Conservation (phyloP, 2,329 filamentous ascomycete genomes). For the Fusarium aywerte region DNA sequence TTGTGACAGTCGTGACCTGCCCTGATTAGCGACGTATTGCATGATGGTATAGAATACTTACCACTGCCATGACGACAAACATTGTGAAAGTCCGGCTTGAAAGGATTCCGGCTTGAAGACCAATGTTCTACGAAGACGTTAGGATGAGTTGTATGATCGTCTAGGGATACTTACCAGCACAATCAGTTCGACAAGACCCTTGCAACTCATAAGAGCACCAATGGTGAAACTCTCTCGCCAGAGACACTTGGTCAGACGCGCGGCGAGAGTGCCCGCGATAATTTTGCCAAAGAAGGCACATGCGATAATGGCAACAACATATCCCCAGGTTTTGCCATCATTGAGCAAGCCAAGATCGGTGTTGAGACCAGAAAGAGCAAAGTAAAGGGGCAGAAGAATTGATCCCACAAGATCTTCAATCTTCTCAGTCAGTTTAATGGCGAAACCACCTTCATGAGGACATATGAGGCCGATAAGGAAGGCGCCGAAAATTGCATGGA, state of each 20-base stretch:
- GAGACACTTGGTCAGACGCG: conserved; percentile 74
- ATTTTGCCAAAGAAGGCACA: conserved; percentile 90
- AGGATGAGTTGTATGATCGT: background rate
- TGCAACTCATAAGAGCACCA: conserved; percentile 94
- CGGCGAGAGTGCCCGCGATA: conserved; percentile 81
- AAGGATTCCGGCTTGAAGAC: conserved; percentile 83
- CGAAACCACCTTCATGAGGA: conserved; percentile 88
- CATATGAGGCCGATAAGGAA: conserved; percentile 91
- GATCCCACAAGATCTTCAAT: conserved; percentile 90
- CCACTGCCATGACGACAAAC: conserved; percentile 91
- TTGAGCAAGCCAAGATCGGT: conserved; percentile 88
- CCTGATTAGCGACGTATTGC: background rate
- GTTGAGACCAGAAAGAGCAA: conserved; percentile 88
- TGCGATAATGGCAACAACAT: conserved; percentile 83
- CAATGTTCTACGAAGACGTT: conserved; percentile 66
- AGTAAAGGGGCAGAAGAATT: conserved; percentile 90
- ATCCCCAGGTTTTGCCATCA: conserved; percentile 85
- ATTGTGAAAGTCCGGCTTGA: conserved; percentile 88
- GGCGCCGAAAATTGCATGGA: conserved; percentile 94
- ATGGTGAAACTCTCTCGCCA: conserved; percentile 94
- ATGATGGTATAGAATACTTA: conserved; percentile 2
- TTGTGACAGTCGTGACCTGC: conserved; percentile 79
- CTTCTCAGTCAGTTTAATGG: conserved; percentile 92
- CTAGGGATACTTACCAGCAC: conserved; percentile 72
- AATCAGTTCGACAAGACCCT: conserved; percentile 93